Percentiles rank a stretch among this genome's conserved stretches.
Conservation (phyloP, 768 basidiomycete genomes). For the Tylopilus rubrobrunneus region DNA sequence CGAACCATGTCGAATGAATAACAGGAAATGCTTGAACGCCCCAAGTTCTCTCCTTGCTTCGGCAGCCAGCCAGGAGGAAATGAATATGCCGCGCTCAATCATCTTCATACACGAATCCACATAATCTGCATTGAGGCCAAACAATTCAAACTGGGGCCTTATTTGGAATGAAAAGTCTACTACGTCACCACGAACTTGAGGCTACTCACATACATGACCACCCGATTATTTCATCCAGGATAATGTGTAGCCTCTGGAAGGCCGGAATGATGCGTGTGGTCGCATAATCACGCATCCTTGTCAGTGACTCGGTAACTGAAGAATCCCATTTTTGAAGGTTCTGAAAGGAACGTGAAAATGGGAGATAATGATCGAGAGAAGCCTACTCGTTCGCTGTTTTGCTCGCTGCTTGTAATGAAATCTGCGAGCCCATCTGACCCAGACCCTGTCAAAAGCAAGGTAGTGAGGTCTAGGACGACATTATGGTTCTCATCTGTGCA, state of each 20-base stretch:
- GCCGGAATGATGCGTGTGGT: constrained; percentile 70
- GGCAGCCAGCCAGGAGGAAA: constrained; percentile 65
- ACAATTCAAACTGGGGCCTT: constrained; percentile 57
- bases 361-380: constrained; percentile 5
- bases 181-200: constrained; percentile 8
- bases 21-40: constrained; percentile 76
- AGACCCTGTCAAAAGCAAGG: constrained; percentile 65
- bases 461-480: constrained; percentile 68
- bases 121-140: constrained; percentile 50
- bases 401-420: constrained; percentile 73
- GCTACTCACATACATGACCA: constrained; percentile 68
- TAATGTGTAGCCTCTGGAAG: constrained; percentile 69
- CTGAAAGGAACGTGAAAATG: constrained; percentile 38
- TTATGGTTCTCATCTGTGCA: constrained; percentile 54
- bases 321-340: constrained; percentile 82
- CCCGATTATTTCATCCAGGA: constrained; percentile 74
- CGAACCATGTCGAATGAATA: constrained; percentile 73
- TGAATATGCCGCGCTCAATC: constrained; percentile 54
- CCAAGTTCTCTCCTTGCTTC: constrained; percentile 62
- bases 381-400: constrained; percentile 77
- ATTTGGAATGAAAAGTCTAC: constrained; percentile 9
- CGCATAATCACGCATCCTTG: constrained; percentile 69
- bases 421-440: constrained; percentile 68
- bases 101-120: constrained; percentile 51
- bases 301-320: constrained; percentile 63